phyloP scores from a whole-genome alignment of 495 filamentous ascomycete genomes.

The Chlorociboria aeruginascens region DNA sequence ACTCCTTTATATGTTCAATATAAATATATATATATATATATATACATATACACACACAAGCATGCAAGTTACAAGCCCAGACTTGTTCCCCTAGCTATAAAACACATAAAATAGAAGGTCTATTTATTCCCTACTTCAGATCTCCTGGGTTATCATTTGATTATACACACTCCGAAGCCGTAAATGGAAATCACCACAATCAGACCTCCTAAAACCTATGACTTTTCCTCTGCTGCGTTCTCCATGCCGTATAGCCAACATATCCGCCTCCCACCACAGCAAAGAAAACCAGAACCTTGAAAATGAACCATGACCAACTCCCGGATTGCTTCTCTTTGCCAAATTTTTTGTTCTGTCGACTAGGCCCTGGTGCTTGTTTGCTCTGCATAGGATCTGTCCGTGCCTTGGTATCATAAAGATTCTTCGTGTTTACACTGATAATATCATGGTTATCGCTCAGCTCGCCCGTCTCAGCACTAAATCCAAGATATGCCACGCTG shows the following conservation, averaged over 20 bases:
- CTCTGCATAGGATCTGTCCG: background rate
- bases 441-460: conserved; percentile 97
- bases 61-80: no score
- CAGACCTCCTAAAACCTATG: conserved; percentile 65
- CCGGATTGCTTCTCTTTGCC: conserved; percentile 33
- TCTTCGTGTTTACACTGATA: conserved; percentile 75
- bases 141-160: background rate
- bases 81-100: background rate
- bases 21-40: no score
- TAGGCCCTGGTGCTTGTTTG: background rate
- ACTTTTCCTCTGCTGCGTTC: conserved; percentile 49
- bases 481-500: conserved; percentile 85
- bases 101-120: background rate
- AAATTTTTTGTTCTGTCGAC: conserved; percentile 16
- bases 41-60: no score
- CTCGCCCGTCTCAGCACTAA: conserved; percentile 92
- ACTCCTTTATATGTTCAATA: no score
- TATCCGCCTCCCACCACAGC: conserved; percentile 61
- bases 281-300: conserved; percentile 71
- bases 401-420: conserved; percentile 59
- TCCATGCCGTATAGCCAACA: conserved; percentile 73
- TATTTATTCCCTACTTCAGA: background rate
- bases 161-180: conserved; percentile 14
- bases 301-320: conserved; percentile 86
- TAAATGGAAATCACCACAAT: no score